A percentile compares a stretch with the other conserved stretches of the same genome.
Evolutionary conservation across 2,329 filamentous ascomycete species (phyloP).

Genomic region (Didymella pomorum): DNA sequence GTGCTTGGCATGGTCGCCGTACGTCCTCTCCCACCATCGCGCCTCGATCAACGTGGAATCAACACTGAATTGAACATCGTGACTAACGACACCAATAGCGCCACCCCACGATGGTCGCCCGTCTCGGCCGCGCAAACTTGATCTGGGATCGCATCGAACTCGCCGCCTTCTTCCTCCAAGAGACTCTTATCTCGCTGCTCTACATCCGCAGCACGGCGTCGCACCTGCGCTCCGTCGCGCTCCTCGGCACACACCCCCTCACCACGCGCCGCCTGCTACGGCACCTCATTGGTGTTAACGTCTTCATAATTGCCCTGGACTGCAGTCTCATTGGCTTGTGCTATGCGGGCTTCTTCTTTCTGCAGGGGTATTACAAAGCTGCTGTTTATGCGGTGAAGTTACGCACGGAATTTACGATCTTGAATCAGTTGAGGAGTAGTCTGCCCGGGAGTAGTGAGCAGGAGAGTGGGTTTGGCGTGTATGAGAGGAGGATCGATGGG

Average conservation of each 20-base stretch:
- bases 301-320: conserved; percentile 53
- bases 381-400: conserved; percentile 57
- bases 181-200: conserved; percentile 49
- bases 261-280: conserved; percentile 29
- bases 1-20: conserved; percentile 60
- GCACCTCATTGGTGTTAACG: conserved; percentile 51
- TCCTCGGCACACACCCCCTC: conserved; percentile 25
- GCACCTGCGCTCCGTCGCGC: conserved; percentile 41
- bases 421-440: conserved; percentile 49
- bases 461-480: conserved; percentile 7
- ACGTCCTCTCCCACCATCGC: conserved; percentile 31
- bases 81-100: conserved; percentile 24
- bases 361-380: conserved; percentile 51
- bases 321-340: conserved; percentile 50
- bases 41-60: no score
- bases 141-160: conserved; percentile 53
- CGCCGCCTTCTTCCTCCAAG: conserved; percentile 52
- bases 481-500: conserved; percentile 34
- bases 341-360: conserved; percentile 49
- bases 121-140: conserved; percentile 21
- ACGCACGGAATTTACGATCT: conserved; percentile 62
- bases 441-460: conserved; percentile 21
- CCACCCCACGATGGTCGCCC: conserved; percentile 22
- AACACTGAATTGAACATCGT: no score
- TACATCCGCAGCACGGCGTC: conserved; percentile 62